Evolutionary conservation across 148 eudicot species (phyloP).

Genomic region (Rhododendron griersonianum): DNA sequence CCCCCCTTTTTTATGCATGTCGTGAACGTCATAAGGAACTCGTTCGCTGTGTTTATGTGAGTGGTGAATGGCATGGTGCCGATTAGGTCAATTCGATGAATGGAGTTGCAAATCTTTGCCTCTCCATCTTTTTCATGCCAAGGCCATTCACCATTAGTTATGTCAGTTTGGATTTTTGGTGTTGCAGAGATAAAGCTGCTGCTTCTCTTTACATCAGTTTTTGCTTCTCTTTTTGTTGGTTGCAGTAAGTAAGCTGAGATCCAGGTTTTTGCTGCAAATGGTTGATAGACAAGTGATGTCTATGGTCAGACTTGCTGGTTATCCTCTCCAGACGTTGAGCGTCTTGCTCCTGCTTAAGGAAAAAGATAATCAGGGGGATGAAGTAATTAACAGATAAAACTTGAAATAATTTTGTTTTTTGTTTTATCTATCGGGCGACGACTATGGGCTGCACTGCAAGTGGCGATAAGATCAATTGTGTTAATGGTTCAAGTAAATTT

Average conservation of each 20-base stretch:
- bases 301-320: neutral
- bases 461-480: neutral
- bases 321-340: too few species aligned
- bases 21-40: neutral
- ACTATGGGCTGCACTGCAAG: neutral
- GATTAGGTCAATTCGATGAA: neutral
- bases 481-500: neutral
- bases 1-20: neutral
- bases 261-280: neutral
- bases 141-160: neutral
- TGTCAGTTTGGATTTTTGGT: neutral
- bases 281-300: neutral
- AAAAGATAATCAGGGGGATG: neutral
- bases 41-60: neutral
- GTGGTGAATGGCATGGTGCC: neutral
- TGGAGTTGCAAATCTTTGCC: neutral
- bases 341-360: neutral
- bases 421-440: neutral
- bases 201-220: neutral
- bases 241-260: constrained; percentile 1
- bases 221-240: neutral
- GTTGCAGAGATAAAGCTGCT: neutral
- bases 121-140: neutral
- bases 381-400: neutral
- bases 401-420: neutral